Evolutionary conservation across 2,329 filamentous ascomycete genomes (phyloP).

Genomic region (Penicillium sp.): DNA sequence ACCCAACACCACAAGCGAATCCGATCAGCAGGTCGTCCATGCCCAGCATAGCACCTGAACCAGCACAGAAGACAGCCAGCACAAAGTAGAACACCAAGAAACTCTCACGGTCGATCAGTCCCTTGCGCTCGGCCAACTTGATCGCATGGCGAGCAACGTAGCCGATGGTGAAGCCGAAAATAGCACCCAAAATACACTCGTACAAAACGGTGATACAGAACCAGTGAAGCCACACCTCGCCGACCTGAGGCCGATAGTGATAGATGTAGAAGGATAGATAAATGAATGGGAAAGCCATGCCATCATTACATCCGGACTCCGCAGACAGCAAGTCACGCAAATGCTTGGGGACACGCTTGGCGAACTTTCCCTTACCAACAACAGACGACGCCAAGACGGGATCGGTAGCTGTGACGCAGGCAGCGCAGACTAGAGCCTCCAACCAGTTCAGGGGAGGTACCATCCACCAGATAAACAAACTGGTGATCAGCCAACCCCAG

Average conservation of each 20-base stretch:
- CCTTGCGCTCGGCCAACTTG: slow-evolving; percentile 76
- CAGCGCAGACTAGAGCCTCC: slow-evolving; percentile 79
- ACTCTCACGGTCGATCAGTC: slow-evolving; percentile 91
- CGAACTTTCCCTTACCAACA: slow-evolving; percentile 98
- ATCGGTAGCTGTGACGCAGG: slow-evolving; percentile 95
- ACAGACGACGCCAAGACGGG: slow-evolving; percentile 96
- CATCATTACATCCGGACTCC: slow-evolving; percentile 98
- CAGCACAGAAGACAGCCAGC: slow-evolving; percentile 89
- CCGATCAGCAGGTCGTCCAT: slow-evolving; percentile 92
- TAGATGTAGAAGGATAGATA: slow-evolving; percentile 91
- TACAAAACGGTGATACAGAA: slow-evolving; percentile 87
- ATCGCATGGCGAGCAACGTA: slow-evolving; percentile 90
- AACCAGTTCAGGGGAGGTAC: slow-evolving; percentile 77
- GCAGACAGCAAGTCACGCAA: slow-evolving; percentile 90
- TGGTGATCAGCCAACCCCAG: slow-evolving; percentile 78
- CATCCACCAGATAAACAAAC: slow-evolving; percentile 93
- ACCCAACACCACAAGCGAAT: slow-evolving; percentile 94
- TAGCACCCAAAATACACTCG: slow-evolving; percentile 87
- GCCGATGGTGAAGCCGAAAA: slow-evolving; percentile 83
- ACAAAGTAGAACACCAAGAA: slow-evolving; percentile 99
- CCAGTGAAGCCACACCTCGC: slow-evolving; percentile 76
- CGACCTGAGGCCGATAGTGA: slow-evolving; percentile 67
- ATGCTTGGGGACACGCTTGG: slow-evolving; percentile 96
- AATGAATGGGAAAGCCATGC: slow-evolving; percentile 98
- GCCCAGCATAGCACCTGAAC: slow-evolving; percentile 85